phyloP scores from a whole-genome alignment of 768 basidiomycete genomes.

The Crassisporium funariophilum region DNA sequence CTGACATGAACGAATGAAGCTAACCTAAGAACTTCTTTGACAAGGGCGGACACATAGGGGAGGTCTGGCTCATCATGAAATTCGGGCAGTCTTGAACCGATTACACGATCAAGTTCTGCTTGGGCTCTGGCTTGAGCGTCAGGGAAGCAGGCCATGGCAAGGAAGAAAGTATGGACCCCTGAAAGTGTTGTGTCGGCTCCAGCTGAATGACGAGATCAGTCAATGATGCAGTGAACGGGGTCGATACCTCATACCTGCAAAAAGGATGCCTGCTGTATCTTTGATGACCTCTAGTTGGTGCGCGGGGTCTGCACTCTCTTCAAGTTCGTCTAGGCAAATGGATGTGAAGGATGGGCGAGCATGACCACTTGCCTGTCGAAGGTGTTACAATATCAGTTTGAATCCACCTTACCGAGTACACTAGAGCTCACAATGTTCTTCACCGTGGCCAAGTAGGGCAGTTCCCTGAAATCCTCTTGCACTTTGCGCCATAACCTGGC shows the following conservation, averaged over 20 bases:
- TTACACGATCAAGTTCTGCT: slow-evolving; percentile 39
- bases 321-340: slow-evolving; percentile 19
- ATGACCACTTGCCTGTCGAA: slow-evolving; percentile 23
- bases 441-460: slow-evolving; percentile 34
- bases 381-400: no score
- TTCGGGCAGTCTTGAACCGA: slow-evolving; percentile 41
- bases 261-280: slow-evolving; percentile 44
- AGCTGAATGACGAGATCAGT: slow-evolving; percentile 13
- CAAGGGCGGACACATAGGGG: slow-evolving; percentile 38
- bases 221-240: not conserved
- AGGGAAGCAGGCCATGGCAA: slow-evolving; percentile 42
- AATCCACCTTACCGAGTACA: not conserved
- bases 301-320: slow-evolving; percentile 17
- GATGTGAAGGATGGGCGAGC: slow-evolving; percentile 27
- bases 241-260: slow-evolving; percentile 23
- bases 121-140: slow-evolving; percentile 39
- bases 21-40: slow-evolving; percentile 38
- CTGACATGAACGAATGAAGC: slow-evolving; percentile 3
- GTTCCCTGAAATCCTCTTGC: slow-evolving; percentile 36
- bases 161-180: slow-evolving; percentile 32
- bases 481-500: slow-evolving; percentile 45
- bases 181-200: slow-evolving; percentile 31
- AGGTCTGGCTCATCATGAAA: slow-evolving; percentile 37
- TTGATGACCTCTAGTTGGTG: slow-evolving; percentile 27
- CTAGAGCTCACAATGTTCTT: slow-evolving; percentile 26